Evolutionary conservation across 768 basidiomycete species (phyloP).

Genomic region (Leccinellum albellum): DNA sequence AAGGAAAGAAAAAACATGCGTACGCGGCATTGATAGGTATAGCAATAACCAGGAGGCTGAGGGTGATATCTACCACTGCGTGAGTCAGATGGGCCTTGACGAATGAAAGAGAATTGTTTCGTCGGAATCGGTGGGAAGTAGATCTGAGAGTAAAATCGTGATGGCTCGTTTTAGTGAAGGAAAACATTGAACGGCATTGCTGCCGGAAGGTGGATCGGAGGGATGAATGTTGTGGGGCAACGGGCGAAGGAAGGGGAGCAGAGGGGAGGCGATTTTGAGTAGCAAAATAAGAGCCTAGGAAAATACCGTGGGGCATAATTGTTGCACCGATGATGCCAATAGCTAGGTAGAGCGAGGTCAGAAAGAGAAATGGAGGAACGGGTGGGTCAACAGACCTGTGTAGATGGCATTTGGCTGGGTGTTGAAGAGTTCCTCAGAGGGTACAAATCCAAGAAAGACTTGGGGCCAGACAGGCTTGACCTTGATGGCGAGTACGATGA

Average conservation of each 20-base stretch:
- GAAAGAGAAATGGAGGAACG: constrained; percentile 6
- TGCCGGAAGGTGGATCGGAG: not conserved
- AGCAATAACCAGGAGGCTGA: constrained; percentile 43
- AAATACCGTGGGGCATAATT: constrained; percentile 58
- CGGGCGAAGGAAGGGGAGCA: constrained; percentile 29
- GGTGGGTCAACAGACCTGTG: constrained; percentile 26
- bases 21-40: constrained; percentile 44
- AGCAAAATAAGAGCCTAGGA: constrained; percentile 37
- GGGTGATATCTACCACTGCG: constrained; percentile 43
- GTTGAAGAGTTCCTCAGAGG: constrained; percentile 31
- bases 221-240: not conserved
- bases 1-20: constrained; percentile 4
- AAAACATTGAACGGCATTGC: constrained; percentile 5
- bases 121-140: constrained; percentile 17
- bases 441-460: constrained; percentile 41
- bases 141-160: constrained; percentile 3
- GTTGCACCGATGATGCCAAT: constrained; percentile 48
- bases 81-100: constrained; percentile 40
- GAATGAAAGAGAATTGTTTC: constrained; percentile 34
- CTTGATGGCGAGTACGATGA: constrained; percentile 41
- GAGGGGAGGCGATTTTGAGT: constrained; percentile 22
- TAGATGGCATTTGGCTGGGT: constrained; percentile 36
- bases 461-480: constrained; percentile 39
- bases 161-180: constrained; percentile 1
- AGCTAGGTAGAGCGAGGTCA: constrained; percentile 22